These are phyloP conservation scores for Hyphodiscus hymeniophilus DNA, from an alignment of 495 filamentous ascomycete genomes.

Conservation along the genomic window DNA sequence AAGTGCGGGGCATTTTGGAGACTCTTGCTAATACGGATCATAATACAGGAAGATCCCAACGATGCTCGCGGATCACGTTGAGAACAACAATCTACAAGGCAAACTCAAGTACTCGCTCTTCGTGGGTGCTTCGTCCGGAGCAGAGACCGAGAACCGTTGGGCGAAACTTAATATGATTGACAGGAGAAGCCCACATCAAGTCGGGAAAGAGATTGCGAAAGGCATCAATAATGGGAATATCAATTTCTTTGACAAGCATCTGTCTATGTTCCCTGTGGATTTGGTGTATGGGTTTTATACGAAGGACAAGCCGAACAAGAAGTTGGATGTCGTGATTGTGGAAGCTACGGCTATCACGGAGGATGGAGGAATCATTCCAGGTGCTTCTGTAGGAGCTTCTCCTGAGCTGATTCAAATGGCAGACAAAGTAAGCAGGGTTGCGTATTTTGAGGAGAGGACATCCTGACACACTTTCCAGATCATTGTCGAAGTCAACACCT, in stretches of 20 bases:
- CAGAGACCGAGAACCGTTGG: slow-evolving; percentile 91
- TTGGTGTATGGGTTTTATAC: slow-evolving; percentile 82
- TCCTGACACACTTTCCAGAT: slow-evolving; percentile 35
- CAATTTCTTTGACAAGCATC: slow-evolving; percentile 88
- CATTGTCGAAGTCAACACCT: slow-evolving; percentile 89
- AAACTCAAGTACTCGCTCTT: slow-evolving; percentile 79
- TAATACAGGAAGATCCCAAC: slow-evolving; percentile 65
- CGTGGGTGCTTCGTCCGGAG: slow-evolving; percentile 80
- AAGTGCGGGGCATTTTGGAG: background rate
- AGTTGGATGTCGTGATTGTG: slow-evolving; percentile 75
- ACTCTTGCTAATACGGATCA: slow-evolving; percentile 2
- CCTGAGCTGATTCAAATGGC: slow-evolving; percentile 86
- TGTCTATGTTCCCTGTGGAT: slow-evolving; percentile 89
- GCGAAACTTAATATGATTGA: slow-evolving; percentile 82
- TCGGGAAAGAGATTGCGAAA: slow-evolving; percentile 85
- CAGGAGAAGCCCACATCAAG: slow-evolving; percentile 77
- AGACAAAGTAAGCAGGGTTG: slow-evolving; percentile 50
- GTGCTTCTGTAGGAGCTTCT: slow-evolving; percentile 77
- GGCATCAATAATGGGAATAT: slow-evolving; percentile 86
- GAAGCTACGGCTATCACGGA: slow-evolving; percentile 90
- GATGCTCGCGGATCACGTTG: slow-evolving; percentile 80
- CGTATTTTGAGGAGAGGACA: background rate
- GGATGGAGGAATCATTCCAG: slow-evolving; percentile 83
- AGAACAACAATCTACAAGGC: slow-evolving; percentile 79
- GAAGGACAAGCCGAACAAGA: slow-evolving; percentile 61